These are phyloP conservation scores for Penicillium polonicum DNA, from an alignment of 2,329 filamentous ascomycete genomes.

Conservation along the genomic window DNA sequence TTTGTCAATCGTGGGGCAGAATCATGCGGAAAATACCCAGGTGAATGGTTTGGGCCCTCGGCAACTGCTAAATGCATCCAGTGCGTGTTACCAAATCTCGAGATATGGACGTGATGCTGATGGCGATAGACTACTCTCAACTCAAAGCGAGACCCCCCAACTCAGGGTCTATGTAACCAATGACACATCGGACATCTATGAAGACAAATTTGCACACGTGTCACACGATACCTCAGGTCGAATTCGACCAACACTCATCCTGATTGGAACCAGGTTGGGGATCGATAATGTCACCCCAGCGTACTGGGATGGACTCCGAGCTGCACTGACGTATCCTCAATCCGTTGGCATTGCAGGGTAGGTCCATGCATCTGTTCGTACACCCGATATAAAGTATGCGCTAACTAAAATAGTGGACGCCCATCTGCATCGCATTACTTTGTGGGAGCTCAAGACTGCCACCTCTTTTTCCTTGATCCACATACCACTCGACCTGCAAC, in stretches of 20 bases:
- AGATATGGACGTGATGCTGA: slow-evolving; percentile 7
- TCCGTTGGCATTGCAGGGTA: slow-evolving; percentile 96
- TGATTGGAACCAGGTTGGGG: slow-evolving; percentile 84
- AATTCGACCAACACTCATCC: slow-evolving; percentile 82
- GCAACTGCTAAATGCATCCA: slow-evolving; percentile 92
- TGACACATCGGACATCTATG: slow-evolving; percentile 88
- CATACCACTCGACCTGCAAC: slow-evolving; percentile 79
- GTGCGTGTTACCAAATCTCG: slow-evolving; percentile 52
- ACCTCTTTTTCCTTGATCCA: slow-evolving; percentile 93
- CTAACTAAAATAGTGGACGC: slow-evolving; percentile 65
- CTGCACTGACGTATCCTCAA: slow-evolving; percentile 80
- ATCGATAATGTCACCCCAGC: slow-evolving; percentile 93
- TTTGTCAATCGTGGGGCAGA: slow-evolving; percentile 86
- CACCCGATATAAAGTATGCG: slow-evolving; percentile 22
- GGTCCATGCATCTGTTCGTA: slow-evolving; percentile 16
- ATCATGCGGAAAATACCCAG: slow-evolving; percentile 89
- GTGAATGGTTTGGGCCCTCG: slow-evolving; percentile 98
- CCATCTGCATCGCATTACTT: slow-evolving; percentile 87
- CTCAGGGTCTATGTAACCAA: slow-evolving; percentile 85
- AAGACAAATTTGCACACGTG: slow-evolving; percentile 78
- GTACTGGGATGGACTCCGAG: slow-evolving; percentile 91
- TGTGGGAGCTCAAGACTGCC: slow-evolving; percentile 68
- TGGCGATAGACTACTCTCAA: slow-evolving; percentile 66
- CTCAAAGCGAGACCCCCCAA: slow-evolving; percentile 59
- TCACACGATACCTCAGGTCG: slow-evolving; percentile 64